phyloP scores from a whole-genome alignment of 768 basidiomycete genomes.

The Trametes villosa region DNA sequence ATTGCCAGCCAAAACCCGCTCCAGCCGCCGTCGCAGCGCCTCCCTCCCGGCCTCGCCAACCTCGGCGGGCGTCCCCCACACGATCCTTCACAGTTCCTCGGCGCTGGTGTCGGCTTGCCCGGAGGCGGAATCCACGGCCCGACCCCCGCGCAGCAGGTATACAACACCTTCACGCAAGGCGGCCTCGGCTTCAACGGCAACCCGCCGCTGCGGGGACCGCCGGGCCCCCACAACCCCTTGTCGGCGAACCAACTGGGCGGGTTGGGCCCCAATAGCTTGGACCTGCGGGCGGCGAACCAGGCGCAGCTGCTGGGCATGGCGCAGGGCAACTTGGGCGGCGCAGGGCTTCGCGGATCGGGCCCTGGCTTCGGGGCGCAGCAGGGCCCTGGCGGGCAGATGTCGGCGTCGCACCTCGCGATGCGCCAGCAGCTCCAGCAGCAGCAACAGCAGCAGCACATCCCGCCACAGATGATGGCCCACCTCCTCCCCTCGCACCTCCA shows the following conservation, averaged over 20 bases:
- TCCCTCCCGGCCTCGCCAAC: slow-evolving; percentile 83
- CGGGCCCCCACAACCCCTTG: slow-evolving; percentile 47
- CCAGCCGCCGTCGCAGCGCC: slow-evolving; percentile 50
- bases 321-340: slow-evolving; percentile 50
- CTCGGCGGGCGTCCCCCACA: slow-evolving; percentile 83
- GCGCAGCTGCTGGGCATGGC: slow-evolving; percentile 50
- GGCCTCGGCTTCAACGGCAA: slow-evolving; percentile 33
- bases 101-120: slow-evolving; percentile 31
- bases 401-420: slow-evolving; percentile 48
- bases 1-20: slow-evolving; percentile 52
- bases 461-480: slow-evolving; percentile 58
- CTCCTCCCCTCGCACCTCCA: slow-evolving; percentile 61
- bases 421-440: slow-evolving; percentile 47
- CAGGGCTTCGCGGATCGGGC: slow-evolving; percentile 48
- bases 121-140: slow-evolving; percentile 52
- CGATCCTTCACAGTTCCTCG: slow-evolving; percentile 68
- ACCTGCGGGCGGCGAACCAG: slow-evolving; percentile 55
- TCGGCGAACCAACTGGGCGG: slow-evolving; percentile 55
- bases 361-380: slow-evolving; percentile 56
- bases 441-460: slow-evolving; percentile 60
- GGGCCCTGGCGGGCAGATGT: slow-evolving; percentile 40
- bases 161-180: slow-evolving; percentile 56
- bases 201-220: slow-evolving; percentile 57
- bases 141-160: slow-evolving; percentile 45
- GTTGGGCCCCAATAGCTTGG: slow-evolving; percentile 58